Evolutionary conservation across 139 green algal genomes (phyloP).

Genomic region (Tetradesmus obliquus): DNA sequence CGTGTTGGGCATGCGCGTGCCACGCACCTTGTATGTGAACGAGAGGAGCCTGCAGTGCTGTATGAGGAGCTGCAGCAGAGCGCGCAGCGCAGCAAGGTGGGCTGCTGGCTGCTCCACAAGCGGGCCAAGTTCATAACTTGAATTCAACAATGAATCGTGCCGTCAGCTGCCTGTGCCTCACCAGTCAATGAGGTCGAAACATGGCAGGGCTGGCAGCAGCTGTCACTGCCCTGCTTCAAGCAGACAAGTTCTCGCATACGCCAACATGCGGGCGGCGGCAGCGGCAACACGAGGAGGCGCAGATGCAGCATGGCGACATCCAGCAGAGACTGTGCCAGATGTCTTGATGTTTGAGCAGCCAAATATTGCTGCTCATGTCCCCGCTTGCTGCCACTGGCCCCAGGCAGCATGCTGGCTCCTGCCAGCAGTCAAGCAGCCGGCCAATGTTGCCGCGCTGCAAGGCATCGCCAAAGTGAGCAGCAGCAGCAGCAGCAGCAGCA

Average conservation of each 20-base stretch:
- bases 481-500: not conserved
- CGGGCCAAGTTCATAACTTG: too few relatives aligned
- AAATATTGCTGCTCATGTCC: not conserved
- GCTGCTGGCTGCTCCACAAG: not conserved
- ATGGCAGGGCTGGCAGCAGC: too few relatives aligned
- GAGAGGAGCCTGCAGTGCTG: constrained; percentile 75
- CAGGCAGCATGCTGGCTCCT: constrained; percentile 81
- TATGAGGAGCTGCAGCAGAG: constrained; percentile 84
- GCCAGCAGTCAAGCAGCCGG: constrained; percentile 91
- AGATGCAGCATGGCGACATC: too few relatives aligned
- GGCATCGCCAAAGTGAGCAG: constrained; percentile 83
- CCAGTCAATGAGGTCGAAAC: too few relatives aligned
- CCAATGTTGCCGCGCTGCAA: constrained; percentile 91
- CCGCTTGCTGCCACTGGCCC: too few relatives aligned
- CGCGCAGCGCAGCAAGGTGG: constrained; percentile 45
- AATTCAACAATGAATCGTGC: not conserved
- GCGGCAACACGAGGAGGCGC: too few relatives aligned
- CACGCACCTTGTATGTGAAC: constrained; percentile 89
- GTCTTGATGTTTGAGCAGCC: too few relatives aligned
- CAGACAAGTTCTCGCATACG: too few relatives aligned
- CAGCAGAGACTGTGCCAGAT: too few relatives aligned
- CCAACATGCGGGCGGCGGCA: too few relatives aligned
- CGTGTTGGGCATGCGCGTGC: constrained; percentile 88
- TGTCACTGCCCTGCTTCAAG: too few relatives aligned
- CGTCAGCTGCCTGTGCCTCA: not conserved